Evolutionary conservation across 2,329 filamentous ascomycete genomes (phyloP), one percentile per base, ranked within the genome.

Genomic region (Ophiostoma tasmaniense): DNA sequence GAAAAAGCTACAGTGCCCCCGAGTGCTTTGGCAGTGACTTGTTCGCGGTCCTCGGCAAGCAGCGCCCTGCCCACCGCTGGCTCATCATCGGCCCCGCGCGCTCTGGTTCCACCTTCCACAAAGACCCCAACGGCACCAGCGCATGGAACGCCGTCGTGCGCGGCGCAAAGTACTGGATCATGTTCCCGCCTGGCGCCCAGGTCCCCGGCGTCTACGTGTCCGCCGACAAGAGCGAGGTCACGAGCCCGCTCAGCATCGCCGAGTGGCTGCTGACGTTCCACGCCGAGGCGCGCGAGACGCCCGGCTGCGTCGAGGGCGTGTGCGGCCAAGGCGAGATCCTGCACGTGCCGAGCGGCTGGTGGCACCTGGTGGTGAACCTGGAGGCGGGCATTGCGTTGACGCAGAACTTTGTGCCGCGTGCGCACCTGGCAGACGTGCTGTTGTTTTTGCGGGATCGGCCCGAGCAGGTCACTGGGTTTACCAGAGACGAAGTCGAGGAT

Each of bases 131-230:
- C 73, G 89, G 79, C 22, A 89, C 87, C 22, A 90, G 88, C 74
- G 94, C 95, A 0, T 98, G 94, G 95, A 98, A 98, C 76, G 94
- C 93, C 0, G 92, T 97, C 17, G 82, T 98, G 35, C 87, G 90
- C 70, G 95, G 94, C 5, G 87, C 89, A 42, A 98, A 98, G 76
- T 98, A 98, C 82, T 98, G 95, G 94, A 94, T 98, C 77, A 96
- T 98, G 92, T 98, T 98, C 76, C 93, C 92, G 0, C 90, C 91
- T 0, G 87, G 87, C 0, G 85, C 88, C 0, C 83, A 88, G 3
- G 93, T 95, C 7, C 94, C 94, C 0, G 94, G 94, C 3, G 93
- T 98, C 50, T 96, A 90, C 74, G 91, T 97, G 59, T 96, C 91
- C 4, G 84, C 88, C 52, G 95, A 98, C 76, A 90, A 92, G 76